phyloP scores from a whole-genome alignment of 257 asterid species.

The Solanum clarkiae region DNA sequence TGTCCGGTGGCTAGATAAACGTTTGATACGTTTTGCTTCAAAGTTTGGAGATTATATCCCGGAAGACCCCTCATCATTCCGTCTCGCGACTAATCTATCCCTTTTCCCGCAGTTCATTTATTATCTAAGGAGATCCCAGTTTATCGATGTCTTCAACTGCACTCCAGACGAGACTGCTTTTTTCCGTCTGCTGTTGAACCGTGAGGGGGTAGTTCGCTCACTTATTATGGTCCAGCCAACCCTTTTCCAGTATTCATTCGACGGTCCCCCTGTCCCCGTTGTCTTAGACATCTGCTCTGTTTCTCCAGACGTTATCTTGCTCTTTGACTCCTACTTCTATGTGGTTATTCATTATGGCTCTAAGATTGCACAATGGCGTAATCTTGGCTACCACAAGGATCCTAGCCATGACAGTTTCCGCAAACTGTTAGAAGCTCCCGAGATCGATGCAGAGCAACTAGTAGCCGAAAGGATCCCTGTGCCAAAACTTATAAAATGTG shows the following conservation, averaged over 20 bases:
- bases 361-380: slow-evolving; percentile 81
- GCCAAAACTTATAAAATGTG: slow-evolving; percentile 75
- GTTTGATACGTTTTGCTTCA: slow-evolving; percentile 54
- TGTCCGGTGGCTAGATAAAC: slow-evolving; percentile 72
- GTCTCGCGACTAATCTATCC: slow-evolving; percentile 66
- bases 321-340: slow-evolving; percentile 74
- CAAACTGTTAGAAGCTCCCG: slow-evolving; percentile 83
- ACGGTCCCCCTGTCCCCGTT: slow-evolving; percentile 88
- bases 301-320: slow-evolving; percentile 71
- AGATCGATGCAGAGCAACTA: slow-evolving; percentile 62
- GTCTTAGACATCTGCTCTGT: slow-evolving; percentile 71
- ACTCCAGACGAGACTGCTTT: slow-evolving; percentile 88
- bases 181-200: slow-evolving; percentile 67
- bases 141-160: slow-evolving; percentile 73
- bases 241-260: slow-evolving; percentile 78
- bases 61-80: slow-evolving; percentile 86
- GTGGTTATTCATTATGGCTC: slow-evolving; percentile 89
- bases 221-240: slow-evolving; percentile 95
- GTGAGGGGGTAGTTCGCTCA: slow-evolving; percentile 78
- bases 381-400: slow-evolving; percentile 67
- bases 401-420: slow-evolving; percentile 63
- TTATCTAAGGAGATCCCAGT: slow-evolving; percentile 80
- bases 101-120: slow-evolving; percentile 89
- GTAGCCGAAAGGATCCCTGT: slow-evolving; percentile 74
- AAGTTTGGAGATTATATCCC: slow-evolving; percentile 79